Evolutionary conservation across 805 yeast species (phyloP), one percentile per base, ranked within the genome.

Genomic region (Maudiozyma bulderi): DNA sequence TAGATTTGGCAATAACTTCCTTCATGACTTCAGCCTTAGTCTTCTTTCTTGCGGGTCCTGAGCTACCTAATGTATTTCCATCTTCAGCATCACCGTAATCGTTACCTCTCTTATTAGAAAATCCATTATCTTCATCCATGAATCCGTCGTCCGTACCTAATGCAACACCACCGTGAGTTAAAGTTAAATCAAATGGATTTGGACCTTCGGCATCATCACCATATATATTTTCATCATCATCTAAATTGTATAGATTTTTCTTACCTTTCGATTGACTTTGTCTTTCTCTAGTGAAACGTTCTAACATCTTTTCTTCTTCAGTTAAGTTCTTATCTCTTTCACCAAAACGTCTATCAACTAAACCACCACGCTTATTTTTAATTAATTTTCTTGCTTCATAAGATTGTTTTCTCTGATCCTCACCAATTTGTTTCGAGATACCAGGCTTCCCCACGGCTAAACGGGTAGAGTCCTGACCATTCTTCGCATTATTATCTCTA

Each of bases 261-360:
- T 75, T 81, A 26, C 76, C 70, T n/a, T 78, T 70, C 2, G 76
- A 64, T 51, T 76, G 76, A 14, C 75, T 59, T 64, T 88, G 95
- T 62, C 86, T 76, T 70, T 91, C 98, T 49, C 83, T 80, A 4
- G 96, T 86, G 71, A 88, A 93, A 71, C 99, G 81, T 62, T 85
- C 96, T 68, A 93, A 77, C 96, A 89, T 89, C 66, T 85, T 87
- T 57, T 93, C 96, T 66, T 93, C 98, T 10, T 81, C 81, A n/a
- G 84, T 77, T 72, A 93, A 60, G 44, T 72, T 66, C 7, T 72
- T 65, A 65, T 87, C 83, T 54, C 78, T 77, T 62, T 93, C 99
- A 64, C 99, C 99, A 66, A 93, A 91, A 68, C 96, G 80, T 56
- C 89, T 76, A 71, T 93, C 99, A 2, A 80, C 65, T 11, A 93